phyloP scores from a whole-genome alignment of 116 monocot species.

The Iris pallida region DNA sequence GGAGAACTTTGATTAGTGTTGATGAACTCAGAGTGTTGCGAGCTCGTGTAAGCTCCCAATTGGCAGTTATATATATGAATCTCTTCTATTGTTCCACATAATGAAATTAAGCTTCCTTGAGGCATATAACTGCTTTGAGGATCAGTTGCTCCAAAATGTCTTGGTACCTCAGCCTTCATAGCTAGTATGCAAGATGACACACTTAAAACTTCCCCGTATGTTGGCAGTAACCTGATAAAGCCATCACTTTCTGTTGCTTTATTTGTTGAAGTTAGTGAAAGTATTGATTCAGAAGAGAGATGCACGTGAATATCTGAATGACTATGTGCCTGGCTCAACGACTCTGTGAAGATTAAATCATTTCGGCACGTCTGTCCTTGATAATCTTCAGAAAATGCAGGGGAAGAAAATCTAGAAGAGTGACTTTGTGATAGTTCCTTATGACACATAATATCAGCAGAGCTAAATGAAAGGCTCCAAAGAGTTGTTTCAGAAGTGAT shows the following conservation, averaged over 20 bases:
- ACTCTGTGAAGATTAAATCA: conserved; percentile 19
- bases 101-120: conserved; percentile 53
- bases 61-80: conserved; percentile 37
- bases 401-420: conserved; percentile 12
- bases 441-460: conserved; percentile 18
- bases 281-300: conserved; percentile 20
- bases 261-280: background rate
- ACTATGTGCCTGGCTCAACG: conserved; percentile 11
- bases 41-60: conserved; percentile 4
- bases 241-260: conserved; percentile 4
- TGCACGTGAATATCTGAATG: conserved; percentile 37
- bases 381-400: conserved; percentile 7
- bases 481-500: conserved; percentile 40
- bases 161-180: conserved; percentile 21
- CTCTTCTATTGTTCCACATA: conserved; percentile 53
- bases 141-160: conserved; percentile 18
- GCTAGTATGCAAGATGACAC: conserved; percentile 54
- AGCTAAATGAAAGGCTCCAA: conserved; percentile 44
- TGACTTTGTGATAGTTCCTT: conserved; percentile 10
- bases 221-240: conserved; percentile 12
- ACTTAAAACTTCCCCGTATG: conserved; percentile 30
- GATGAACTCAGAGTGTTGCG: background rate
- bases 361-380: background rate
- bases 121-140: conserved; percentile 18
- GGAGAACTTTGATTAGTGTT: background rate